Evolutionary conservation across 2,329 filamentous ascomycete species (phyloP).

Genomic region (Didymella sp.): DNA sequence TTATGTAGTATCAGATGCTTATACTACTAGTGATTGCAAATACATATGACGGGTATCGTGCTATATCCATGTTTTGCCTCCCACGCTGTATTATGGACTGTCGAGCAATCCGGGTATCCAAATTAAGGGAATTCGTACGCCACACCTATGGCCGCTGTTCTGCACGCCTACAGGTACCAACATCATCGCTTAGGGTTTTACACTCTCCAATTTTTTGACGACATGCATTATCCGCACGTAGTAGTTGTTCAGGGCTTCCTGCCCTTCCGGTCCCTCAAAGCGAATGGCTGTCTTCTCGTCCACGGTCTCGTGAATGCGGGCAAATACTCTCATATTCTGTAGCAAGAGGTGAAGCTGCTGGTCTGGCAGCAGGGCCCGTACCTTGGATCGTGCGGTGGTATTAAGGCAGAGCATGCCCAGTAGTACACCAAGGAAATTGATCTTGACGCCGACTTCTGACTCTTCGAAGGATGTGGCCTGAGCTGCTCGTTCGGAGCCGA

Average conservation of each 20-base stretch:
- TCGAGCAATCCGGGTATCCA: conserved; percentile 2
- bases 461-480: conserved; percentile 70
- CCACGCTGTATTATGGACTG: background rate
- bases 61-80: conserved; percentile 6
- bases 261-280: conserved; percentile 57
- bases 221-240: conserved; percentile 62
- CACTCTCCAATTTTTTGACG: conserved; percentile 54
- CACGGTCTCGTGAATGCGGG: conserved; percentile 65
- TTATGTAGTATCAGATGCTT: background rate
- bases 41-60: conserved; percentile 26
- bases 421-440: conserved; percentile 85
- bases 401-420: conserved; percentile 80
- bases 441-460: conserved; percentile 78
- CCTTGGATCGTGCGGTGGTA: conserved; percentile 50
- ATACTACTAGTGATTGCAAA: conserved; percentile 10
- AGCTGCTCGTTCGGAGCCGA: conserved; percentile 68
- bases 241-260: conserved; percentile 57
- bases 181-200: conserved; percentile 14
- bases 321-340: conserved; percentile 67
- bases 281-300: conserved; percentile 51
- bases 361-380: conserved; percentile 54
- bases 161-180: conserved; percentile 3
- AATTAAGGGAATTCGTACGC: conserved; percentile 14
- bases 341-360: conserved; percentile 60
- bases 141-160: background rate